A percentile compares a stretch with the other conserved stretches of the same genome.
Evolutionary conservation across 176 grass and related monocot genomes (phyloP).

Genomic region (Carex parvula): DNA sequence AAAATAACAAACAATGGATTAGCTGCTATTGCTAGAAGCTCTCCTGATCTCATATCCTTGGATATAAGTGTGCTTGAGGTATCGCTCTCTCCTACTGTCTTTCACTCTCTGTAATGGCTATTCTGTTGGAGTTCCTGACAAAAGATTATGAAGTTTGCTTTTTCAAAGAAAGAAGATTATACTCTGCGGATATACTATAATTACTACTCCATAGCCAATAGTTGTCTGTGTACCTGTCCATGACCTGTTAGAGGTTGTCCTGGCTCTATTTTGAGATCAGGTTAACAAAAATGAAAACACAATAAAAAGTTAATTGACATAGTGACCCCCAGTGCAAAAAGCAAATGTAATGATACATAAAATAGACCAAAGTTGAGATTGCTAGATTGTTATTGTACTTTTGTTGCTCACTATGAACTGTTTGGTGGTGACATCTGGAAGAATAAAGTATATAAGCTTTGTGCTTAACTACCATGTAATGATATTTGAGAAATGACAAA

Average conservation of each 20-base stretch:
- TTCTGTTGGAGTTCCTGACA: background rate
- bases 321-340: background rate
- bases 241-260: background rate
- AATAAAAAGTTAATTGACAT: background rate
- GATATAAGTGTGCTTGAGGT: constrained; percentile 79
- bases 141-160: background rate
- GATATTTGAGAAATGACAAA: background rate
- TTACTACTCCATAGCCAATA: background rate
- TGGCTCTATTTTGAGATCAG: background rate
- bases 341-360: background rate
- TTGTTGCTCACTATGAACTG: background rate
- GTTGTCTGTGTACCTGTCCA: background rate
- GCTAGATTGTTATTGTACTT: background rate
- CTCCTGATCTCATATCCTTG: constrained; percentile 65
- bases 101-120: background rate
- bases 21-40: constrained; percentile 62
- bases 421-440: background rate
- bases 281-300: background rate
- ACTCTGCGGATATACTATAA: background rate
- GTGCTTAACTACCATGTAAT: background rate
- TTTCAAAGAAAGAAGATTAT: background rate
- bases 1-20: constrained; percentile 69
- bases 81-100: constrained; percentile 8
- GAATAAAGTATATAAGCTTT: background rate
- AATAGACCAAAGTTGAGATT: background rate